Conservation (phyloP, 148 eudicot genomes). For the Mesembryanthemum crystallinum region DNA sequence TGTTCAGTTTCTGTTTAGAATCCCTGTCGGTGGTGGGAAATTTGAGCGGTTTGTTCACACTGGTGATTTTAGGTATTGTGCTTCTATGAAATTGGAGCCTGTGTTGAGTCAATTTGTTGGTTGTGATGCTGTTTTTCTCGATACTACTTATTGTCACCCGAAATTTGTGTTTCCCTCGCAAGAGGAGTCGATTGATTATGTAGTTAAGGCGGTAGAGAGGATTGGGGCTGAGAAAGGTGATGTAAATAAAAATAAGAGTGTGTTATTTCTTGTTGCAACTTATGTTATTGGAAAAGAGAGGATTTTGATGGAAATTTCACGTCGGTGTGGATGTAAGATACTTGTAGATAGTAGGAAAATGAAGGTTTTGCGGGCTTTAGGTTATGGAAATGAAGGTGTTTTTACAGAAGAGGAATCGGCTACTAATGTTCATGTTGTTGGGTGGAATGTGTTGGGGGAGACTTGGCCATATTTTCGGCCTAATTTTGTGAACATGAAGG, state of each 20-base stretch:
- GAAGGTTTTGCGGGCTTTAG: slow-evolving; percentile 59
- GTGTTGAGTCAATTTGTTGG: slow-evolving; percentile 60
- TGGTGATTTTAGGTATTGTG: slow-evolving; percentile 81
- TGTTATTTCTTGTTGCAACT: slow-evolving; percentile 91
- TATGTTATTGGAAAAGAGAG: slow-evolving; percentile 94
- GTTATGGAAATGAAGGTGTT: slow-evolving; percentile 47
- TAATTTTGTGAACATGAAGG: slow-evolving; percentile 75
- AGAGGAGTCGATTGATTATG: slow-evolving; percentile 82
- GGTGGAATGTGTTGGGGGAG: slow-evolving; percentile 99
- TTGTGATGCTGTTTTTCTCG: slow-evolving; percentile 77
- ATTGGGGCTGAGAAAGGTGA: slow-evolving; percentile 41
- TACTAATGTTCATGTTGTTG: slow-evolving; percentile 91
- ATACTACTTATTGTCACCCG: slow-evolving; percentile 92
- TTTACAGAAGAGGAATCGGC: slow-evolving; percentile 66
- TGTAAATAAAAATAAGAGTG: slow-evolving; percentile 35
- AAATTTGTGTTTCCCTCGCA: slow-evolving; percentile 80
- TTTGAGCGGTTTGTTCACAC: slow-evolving; percentile 84
- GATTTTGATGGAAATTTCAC: slow-evolving; percentile 78
- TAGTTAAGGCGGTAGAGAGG: slow-evolving; percentile 66
- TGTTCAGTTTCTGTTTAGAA: slow-evolving; percentile 73
- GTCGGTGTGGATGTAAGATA: slow-evolving; percentile 69
- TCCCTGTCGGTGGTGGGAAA: slow-evolving; percentile 39
- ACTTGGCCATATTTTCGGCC: slow-evolving; percentile 99
- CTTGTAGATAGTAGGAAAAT: slow-evolving; percentile 70
- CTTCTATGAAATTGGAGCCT: slow-evolving; percentile 51